Evolutionary conservation across 176 grass and related monocot species (phyloP), one percentile per base, ranked within the genome.

Genomic region (Neostapfia colusana): DNA sequence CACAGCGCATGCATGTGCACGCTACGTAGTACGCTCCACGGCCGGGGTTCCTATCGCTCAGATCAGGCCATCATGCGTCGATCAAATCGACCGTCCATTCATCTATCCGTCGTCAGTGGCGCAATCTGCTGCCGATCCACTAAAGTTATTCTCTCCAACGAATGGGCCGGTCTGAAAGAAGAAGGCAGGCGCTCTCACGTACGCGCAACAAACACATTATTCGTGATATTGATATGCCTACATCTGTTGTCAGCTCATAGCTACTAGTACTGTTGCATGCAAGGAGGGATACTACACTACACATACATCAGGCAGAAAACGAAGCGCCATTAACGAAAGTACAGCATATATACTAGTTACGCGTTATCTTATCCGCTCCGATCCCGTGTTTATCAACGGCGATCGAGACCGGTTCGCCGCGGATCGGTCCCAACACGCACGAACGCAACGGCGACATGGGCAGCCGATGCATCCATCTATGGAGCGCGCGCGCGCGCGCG

Each of bases 361-460:
- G 4, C 11, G 20, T 26, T 27, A 59, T 27, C 21, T 59, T 5
- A 58, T 58, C 23, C 5, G 24, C 56, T 59, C 49, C 5, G 24
- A 23, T 59, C 49, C 6, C 2, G 49, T 25, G 3, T 27, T 27
- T 27, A 26, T 59, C 56, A 59, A 10, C 6, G 56, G 21, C 56
- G n/a, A n/a, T n/a, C n/a, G 56, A 14, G 3, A 49, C 43, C 67
- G 67, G 67, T 48, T 49, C 25, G 67, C 67, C 67, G 8, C 67
- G 4, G 23, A 62, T 34, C 27, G 16, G 10, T 46, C 24, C 23
- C 39, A 41, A 41, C 39, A 41, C 39, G 39, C 39, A 48, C 11
- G 45, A 23, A 34, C 7, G 20, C 49, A 16, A 38, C 69, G 25
- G 16, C 43, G 44, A 36, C 60, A 11, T 7, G 31, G 3, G 31